Percentiles rank a stretch among this genome's conserved stretches.
phyloP scores from a whole-genome alignment of 805 yeast species.

The Candida nemodendra region DNA sequence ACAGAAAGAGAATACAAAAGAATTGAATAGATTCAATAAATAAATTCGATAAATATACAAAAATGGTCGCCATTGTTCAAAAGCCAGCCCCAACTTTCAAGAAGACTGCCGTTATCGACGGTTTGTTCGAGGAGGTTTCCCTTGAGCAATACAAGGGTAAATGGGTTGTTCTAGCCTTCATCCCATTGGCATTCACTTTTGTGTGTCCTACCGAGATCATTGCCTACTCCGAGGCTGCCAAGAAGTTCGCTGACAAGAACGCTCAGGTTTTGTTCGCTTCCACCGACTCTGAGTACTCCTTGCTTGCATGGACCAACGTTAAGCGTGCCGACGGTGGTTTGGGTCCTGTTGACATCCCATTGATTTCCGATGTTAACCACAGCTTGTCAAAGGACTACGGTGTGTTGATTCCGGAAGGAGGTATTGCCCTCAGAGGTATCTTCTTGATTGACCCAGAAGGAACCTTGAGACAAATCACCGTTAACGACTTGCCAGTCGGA shows the following conservation, averaged over 20 bases:
- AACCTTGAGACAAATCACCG: conserved; percentile 89
- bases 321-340: conserved; percentile 98
- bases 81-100: conserved; percentile 95
- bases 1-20: background rate
- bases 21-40: background rate
- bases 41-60: conserved; percentile 14
- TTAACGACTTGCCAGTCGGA: conserved; percentile 99
- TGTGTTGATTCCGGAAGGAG: conserved; percentile 94
- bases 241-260: conserved; percentile 83
- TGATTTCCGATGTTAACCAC: conserved; percentile 97
- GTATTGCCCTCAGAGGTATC: conserved; percentile 97
- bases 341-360: conserved; percentile 92
- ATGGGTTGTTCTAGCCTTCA: conserved; percentile 95
- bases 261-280: conserved; percentile 93
- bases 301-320: conserved; percentile 97
- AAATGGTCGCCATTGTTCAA: conserved; percentile 91
- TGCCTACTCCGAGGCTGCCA: conserved; percentile 95
- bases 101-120: conserved; percentile 97
- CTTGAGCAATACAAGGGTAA: conserved; percentile 96
- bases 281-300: conserved; percentile 96
- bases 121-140: conserved; percentile 91
- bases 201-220: conserved; percentile 99
- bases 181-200: conserved; percentile 98
- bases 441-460: conserved; percentile 98
- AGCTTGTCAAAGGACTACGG: conserved; percentile 93